Evolutionary conservation across 352 stramenopile species (phyloP), one percentile per base, ranked within the genome.

Genomic region (Globisporangium paddicum): DNA sequence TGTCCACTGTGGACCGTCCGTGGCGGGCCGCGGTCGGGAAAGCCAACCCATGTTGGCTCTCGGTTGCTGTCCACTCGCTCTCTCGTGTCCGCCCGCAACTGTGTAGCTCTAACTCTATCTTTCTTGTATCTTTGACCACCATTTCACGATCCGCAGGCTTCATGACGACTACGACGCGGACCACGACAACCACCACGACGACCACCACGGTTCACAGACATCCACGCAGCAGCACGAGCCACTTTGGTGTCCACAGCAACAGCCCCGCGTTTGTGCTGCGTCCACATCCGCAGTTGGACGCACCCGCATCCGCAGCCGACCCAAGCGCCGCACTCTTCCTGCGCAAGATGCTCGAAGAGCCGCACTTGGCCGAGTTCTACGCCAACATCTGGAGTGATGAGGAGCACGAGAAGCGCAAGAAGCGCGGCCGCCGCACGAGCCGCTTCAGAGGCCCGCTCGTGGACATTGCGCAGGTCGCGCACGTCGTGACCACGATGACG

Each of bases 391-490:
- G 76, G 76, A 64, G 58, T 14, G 69, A 72, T 10, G 60, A 73
- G 32, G 65, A 79, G 18, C 63, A 75, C 44, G 65, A 65, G 1
- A 52, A 42, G 23, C 72, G 63, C 55, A 83, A 81, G 59, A 74
- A 77, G 49, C 71, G 71, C 32, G 62, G 53, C 1, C 68, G 68
- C 0, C 58, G 50, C 30, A 32, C 50, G 16, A 42, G 44, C 8
- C 41, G 51, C 32, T 35, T 51, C 34, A 35, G 51, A 1, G 73
- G 69, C 0, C 75, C 71, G 4, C 62, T 85, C n/a, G 68, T 87
- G 4, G 77, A 87, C 63, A 90, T 93, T 55, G 53, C 67, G 23
- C 82, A 93, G 55, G 82, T 93, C 40, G 82, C 82, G 3, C 71
- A 93, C 60, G 77, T 83, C 3, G 69, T 93, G 21, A 87, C 77